Base-by-base conservation (phyloP, 2,329 filamentous ascomycete species). In the Microsporum audouinii region DNA sequence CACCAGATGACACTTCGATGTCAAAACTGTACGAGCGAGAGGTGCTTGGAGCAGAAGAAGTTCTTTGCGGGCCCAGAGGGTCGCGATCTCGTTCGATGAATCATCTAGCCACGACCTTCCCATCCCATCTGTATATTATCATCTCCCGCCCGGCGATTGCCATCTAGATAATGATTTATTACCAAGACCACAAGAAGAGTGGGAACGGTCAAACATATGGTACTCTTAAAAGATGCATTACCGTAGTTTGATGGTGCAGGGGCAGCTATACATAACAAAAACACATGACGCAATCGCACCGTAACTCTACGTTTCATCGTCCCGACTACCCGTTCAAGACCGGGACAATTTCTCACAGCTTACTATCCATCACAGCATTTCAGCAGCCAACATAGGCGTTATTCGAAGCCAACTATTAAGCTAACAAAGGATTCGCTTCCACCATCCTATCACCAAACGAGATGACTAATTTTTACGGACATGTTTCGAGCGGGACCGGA, bases 11-110 rank as follows among this genome's bases (percentile, higher is more conserved):
- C 84, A 6, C 76, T 99, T 67, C 85, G 94, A 68, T 99, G 94
- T 76, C 94, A 95, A 1, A 91, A 89, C 4, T 99, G 94, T 77
- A 91, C 84, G 75, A 97, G 88, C 71, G 89, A 95, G 69, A 83
- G 87, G 68, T 99, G 94, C 75, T 75, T 86, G 60, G 90, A 91
- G 75, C 74, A 77, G 66, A 86, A 87, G 76, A 80, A 82, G 69
- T 87, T 87, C 73, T 87, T 87, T 69, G 78, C 79, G 2, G 76
- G 77, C 57, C 71, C 72, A 65, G 63, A 75, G 60, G 62, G 66
- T 12, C 61, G 67, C 39, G 65, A 67, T 43, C 68, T 76, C 67
- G 74, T 76, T 62, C 64, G 66, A 63, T 73, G 70, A 51, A 38
- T 36, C 14, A 36, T 29, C 7, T n/a, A 17, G 5, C 17, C 34